Evolutionary conservation across 306 rosid genomes (phyloP), one percentile per base, ranked within the genome.

Genomic region (Abrus pulchellus): DNA sequence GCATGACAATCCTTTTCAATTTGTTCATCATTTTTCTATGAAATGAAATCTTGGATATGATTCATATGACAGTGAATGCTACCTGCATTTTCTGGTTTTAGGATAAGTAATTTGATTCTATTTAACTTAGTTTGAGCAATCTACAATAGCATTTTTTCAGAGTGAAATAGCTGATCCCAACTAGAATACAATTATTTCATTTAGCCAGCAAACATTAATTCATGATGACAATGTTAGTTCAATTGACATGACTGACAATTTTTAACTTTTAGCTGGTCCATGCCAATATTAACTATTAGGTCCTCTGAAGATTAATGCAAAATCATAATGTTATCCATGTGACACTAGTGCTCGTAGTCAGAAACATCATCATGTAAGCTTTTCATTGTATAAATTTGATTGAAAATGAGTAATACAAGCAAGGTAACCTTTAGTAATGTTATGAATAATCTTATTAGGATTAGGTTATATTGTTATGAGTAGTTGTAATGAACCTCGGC

Each of bases 241-340:
- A 13, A 47, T 49, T 32, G 45, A 59, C 13, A 7, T 70, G 75
- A 32, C 75, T 11, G 38, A 41, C 28, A 36, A 4, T 36, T 36
- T 50, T 50, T 32, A 33, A 32, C 59, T 43, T 13, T 30, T n/a
- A 12, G 33, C 32, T 2, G 61, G 7, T 69, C 7, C 62, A 50
- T 50, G 7, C 13, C 28, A 12, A 44, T 36, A 49, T 62, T n/a
- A 72, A 61, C 76, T 34, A 28, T 34, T 72, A 52, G 50, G 64
- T n/a, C 50, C 33, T 53, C 33, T 6, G 8, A 7, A n/a, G 8
- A 34, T 52, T 34, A 34, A 44, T 44, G 41, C 49, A 3, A 72
- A 45, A 45, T 68, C 63, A 53, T n/a, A 52, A 6, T 64, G 36
- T 45, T 43, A 28, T 20, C 20, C 38, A 36, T 72, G 38, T 13